Evolutionary conservation across 106 monocot genomes (phyloP), one percentile per base, ranked within the genome.

Genomic region (Gastrodia elata): DNA sequence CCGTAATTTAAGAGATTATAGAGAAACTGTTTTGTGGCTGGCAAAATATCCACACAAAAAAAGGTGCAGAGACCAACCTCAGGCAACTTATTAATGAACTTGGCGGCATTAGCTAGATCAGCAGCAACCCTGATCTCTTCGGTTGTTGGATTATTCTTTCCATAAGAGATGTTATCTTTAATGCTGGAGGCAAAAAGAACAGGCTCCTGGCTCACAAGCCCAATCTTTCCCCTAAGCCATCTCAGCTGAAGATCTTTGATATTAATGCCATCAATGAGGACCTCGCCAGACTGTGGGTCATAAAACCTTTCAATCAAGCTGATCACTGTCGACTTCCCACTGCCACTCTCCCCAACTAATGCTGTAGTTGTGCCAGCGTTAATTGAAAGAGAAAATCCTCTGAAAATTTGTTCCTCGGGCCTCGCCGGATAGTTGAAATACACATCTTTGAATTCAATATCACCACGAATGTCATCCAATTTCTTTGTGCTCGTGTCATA

Each of bases 171-270:
- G 58, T 77, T 77, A 7, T 77, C 77, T 38, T 38, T 77, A 36
- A 77, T 71, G 71, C 70, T 71, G 0, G 77, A 71, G 49, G 70
- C 41, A 33, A 77, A 77, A 38, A 77, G 77, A 39, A 59, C 71
- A 18, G 77, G 77, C 49, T 77, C 77, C 39, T 77, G 77, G 30
- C 77, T 77, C 9, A 77, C 77, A 38, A 77, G 57, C 32, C 77
- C 77, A 39, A 77, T 77, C 57, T 77, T 70, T 6, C 55, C 57
- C 58, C 71, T 70, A 11, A 77, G 18, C 70, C 77, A 77, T 61
- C 71, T 39, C 7, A 77, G 40, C 26, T 57, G 39, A 13, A 71
- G 18, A 11, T 46, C 56, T 39, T 71, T 59, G 16, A 77, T 48
- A 55, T 77, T 57, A 39, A 27, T 59, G 27, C 77, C 77, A 58